Conservation (phyloP, 2,329 filamentous ascomycete genomes). For the Fusarium robinianum region DNA sequence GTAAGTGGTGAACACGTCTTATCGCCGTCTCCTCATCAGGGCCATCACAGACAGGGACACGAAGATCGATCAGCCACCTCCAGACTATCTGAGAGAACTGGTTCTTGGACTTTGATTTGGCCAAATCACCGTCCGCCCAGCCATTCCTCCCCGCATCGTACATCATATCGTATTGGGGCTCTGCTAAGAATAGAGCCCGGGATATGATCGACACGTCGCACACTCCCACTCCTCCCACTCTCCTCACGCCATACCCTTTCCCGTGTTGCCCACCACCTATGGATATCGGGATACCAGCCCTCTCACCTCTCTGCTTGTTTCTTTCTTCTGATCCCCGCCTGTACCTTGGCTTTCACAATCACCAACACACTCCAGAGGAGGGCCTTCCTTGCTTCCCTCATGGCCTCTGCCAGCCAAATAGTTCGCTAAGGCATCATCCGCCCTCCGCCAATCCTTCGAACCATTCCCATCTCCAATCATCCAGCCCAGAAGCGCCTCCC, state of each 20-base stretch:
- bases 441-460: constrained; percentile 1
- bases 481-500: too few species aligned
- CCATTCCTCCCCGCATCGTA: constrained; percentile 21
- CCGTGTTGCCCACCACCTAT: background rate
- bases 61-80: background rate
- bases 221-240: too few species aligned
- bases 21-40: too few species aligned
- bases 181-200: constrained; percentile 29
- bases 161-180: constrained; percentile 19
- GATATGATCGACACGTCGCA: constrained; percentile 22
- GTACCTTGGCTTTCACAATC: too few species aligned
- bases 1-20: constrained; percentile 5
- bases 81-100: background rate
- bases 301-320: too few species aligned
- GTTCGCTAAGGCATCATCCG: constrained; percentile 3
- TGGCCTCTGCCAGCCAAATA: background rate
- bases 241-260: constrained; percentile 19
- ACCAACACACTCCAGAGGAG: background rate
- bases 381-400: background rate
- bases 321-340: too few species aligned
- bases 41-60: too few species aligned
- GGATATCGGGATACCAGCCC: too few species aligned
- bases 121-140: constrained; percentile 3
- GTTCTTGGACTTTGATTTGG: constrained; percentile 4
- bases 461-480: background rate